Evolutionary conservation across 345 rosid species (phyloP), one percentile per base, ranked within the genome.

Genomic region (Aegle marmelos): DNA sequence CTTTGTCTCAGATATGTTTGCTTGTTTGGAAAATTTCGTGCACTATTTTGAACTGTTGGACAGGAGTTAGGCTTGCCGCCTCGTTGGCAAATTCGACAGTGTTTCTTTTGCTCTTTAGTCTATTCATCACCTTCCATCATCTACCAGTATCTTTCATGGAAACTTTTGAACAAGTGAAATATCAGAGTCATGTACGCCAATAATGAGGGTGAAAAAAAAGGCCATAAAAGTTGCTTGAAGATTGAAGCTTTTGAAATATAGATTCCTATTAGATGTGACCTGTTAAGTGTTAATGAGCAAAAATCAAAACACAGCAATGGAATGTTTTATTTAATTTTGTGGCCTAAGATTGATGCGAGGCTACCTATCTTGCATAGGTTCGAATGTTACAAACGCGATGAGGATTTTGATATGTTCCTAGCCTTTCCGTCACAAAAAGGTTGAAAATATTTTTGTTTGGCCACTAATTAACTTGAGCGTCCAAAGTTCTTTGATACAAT

Each of bases 161-260:
- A 50, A 28, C 2, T 5, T 36, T 24, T 21, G 64, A 70, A 61
- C 69, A 80, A 31, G 30, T 80, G 60, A 56, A 68, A 70, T 45
- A 27, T 33, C 68, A n/a, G 0, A 24, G 28, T 39, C 25, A 22
- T 79, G 78, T 81, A 81, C 77, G 84, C 85, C 83, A 73, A 74
- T 69, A 72, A 16, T 73, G 31, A 45, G 17, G 4, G 22, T n/a
- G 4, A 9, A 9, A 68, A 68, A 68, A 24, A 11, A 11, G 50
- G 27, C 50, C 48, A 33, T 36, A 21, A 21, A 28, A 50, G 31
- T 10, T 70, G 60, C 24, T 69, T 69, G 16, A 45, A 14, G 36
- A n/a, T 30, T 30, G 21, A 30, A 30, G 10, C 37, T 7, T 50
- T 1, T 67, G 6, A 16, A 45, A 10, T 68, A 27, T 68, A 2